Conservation (phyloP, 305 asterid genomes). For the Fraxinus floribunda region DNA sequence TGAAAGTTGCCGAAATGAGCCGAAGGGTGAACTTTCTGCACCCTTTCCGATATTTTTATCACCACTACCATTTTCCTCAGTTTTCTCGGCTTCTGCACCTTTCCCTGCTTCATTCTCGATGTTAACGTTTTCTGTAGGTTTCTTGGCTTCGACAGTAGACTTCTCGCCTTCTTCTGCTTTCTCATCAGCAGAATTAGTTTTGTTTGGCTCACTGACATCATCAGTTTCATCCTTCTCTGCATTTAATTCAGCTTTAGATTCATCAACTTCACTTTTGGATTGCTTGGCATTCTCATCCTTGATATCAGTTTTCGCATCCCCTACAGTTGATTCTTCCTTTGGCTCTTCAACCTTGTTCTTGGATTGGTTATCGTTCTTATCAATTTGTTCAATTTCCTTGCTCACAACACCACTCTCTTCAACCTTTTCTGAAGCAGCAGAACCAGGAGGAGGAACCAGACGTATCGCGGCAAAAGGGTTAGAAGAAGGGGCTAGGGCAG, state of each 20-base stretch:
- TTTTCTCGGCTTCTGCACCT: constrained; percentile 33
- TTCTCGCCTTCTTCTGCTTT: constrained; percentile 34
- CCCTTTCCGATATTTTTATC: constrained; percentile 40
- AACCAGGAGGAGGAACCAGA: constrained; percentile 47
- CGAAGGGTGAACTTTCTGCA: constrained; percentile 49
- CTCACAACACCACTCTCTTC: constrained; percentile 24
- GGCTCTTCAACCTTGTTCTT: constrained; percentile 33
- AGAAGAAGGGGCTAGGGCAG: constrained; percentile 36
- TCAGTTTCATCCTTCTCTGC: constrained; percentile 30
- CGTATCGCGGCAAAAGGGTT: constrained; percentile 74
- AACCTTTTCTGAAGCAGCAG: constrained; percentile 29
- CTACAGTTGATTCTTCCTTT: constrained; percentile 24
- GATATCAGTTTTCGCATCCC: constrained; percentile 30
- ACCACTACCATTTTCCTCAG: constrained; percentile 39
- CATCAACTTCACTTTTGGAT: constrained; percentile 37
- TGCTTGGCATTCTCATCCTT: constrained; percentile 28
- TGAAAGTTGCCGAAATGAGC: constrained; percentile 77
- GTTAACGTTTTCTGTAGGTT: constrained; percentile 20
- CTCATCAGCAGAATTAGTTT: constrained; percentile 29
- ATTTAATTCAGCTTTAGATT: constrained; percentile 24
- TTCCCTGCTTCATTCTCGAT: constrained; percentile 30
- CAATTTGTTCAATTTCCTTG: constrained; percentile 26
- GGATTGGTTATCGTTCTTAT: constrained; percentile 15
- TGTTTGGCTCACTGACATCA: constrained; percentile 21
- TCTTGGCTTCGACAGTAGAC: constrained; percentile 25